Percentiles rank a stretch among this genome's conserved stretches.
These are phyloP conservation scores for Salicornia ramosissima DNA, from an alignment of 148 eudicot species.

Conservation along the genomic window DNA sequence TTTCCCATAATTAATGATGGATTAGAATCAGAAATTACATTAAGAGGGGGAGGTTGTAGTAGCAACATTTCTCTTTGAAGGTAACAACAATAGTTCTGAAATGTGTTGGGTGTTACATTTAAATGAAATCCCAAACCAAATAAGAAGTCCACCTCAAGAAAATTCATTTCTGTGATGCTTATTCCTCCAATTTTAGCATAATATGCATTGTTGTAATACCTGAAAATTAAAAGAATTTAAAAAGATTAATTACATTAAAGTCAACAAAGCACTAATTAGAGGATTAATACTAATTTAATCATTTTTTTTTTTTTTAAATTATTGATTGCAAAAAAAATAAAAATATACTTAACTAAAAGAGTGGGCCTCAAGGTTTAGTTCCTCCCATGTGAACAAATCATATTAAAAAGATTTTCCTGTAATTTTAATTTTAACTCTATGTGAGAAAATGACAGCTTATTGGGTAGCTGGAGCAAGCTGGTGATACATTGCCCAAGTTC, in stretches of 20 bases:
- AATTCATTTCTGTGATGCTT: conserved; percentile 70
- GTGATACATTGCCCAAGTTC: conserved; percentile 8
- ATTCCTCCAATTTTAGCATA: conserved; percentile 84
- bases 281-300: not conserved
- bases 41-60: conserved; percentile 34
- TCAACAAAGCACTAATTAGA: not conserved
- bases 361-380: not conserved
- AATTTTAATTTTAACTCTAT: conserved; percentile 14
- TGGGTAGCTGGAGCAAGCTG: conserved; percentile 24
- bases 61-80: conserved; percentile 57
- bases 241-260: not conserved
- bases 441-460: conserved; percentile 14
- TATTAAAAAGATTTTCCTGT: conserved; percentile 14
- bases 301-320: too few relatives aligned
- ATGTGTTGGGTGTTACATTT: conserved; percentile 71
- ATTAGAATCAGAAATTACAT: conserved; percentile 18
- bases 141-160: conserved; percentile 70
- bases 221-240: conserved; percentile 21
- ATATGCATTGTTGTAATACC: conserved; percentile 83
- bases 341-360: too few relatives aligned
- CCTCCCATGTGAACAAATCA: conserved; percentile 34
- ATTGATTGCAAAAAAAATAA: too few relatives aligned
- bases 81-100: conserved; percentile 50
- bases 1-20: conserved; percentile 26
- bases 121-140: conserved; percentile 69